A percentile compares a stretch with the other conserved stretches of the same genome.
Conservation (phyloP, 2,329 filamentous ascomycete genomes). For the Cytospora paraplurivora region DNA sequence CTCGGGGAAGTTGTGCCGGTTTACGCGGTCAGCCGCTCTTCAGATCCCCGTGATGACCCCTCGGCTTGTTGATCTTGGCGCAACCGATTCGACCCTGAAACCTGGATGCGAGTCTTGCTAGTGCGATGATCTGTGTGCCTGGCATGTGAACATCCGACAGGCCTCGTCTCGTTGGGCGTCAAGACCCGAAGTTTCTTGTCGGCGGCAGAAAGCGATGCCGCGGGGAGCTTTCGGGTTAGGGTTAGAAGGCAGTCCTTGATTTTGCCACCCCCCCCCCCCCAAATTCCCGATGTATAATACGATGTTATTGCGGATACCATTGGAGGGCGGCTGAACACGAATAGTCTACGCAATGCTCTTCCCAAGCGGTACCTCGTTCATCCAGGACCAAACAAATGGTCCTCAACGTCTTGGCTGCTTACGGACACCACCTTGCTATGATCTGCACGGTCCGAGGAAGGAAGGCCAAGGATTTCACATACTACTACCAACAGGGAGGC, state of each 20-base stretch:
- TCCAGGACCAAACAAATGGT: slow-evolving; percentile 11
- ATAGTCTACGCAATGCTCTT: background rate
- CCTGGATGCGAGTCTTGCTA: background rate
- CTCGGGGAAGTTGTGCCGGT: background rate
- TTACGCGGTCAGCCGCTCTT: background rate
- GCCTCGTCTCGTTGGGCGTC: background rate
- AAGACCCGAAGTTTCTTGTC: background rate
- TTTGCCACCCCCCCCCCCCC: no score
- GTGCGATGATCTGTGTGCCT: background rate
- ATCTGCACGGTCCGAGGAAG: slow-evolving; percentile 19
- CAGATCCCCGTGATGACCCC: background rate
- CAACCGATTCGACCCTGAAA: background rate
- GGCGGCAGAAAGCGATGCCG: background rate
- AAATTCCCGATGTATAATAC: no score
- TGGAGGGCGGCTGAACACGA: background rate
- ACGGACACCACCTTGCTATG: slow-evolving; percentile 9
- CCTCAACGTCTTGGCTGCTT: slow-evolving; percentile 6
- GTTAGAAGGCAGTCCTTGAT: background rate
- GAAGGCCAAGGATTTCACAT: background rate
- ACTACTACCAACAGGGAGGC: background rate
- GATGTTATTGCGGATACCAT: no score
- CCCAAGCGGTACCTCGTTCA: background rate
- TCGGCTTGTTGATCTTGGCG: background rate
- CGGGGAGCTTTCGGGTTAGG: background rate
- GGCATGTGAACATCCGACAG: background rate